These are phyloP conservation scores for Fusarium penzigii DNA, from an alignment of 2,329 filamentous ascomycete species.

Conservation along the genomic window DNA sequence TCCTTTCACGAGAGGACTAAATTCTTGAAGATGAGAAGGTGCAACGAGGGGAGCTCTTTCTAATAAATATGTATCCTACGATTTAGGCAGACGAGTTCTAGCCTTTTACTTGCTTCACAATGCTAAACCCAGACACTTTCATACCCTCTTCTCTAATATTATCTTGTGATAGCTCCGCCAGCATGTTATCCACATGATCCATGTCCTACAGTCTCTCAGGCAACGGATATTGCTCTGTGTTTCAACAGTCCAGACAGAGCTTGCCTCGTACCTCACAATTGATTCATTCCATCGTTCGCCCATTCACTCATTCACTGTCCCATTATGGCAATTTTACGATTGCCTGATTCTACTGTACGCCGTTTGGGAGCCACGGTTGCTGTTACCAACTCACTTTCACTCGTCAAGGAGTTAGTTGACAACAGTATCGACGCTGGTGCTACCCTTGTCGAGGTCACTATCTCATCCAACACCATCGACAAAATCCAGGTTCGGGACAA, in stretches of 20 bases:
- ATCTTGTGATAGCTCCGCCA: conserved; percentile 15
- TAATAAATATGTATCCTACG: background rate
- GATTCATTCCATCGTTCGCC: conserved; percentile 4
- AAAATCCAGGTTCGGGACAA: conserved; percentile 72
- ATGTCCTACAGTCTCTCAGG: conserved; percentile 22
- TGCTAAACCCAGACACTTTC: background rate
- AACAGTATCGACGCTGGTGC: conserved; percentile 75
- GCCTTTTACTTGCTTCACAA: background rate
- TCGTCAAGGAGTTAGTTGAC: conserved; percentile 77
- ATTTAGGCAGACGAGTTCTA: conserved; percentile 5
- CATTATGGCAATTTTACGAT: conserved; percentile 50
- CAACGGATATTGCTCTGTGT: conserved; percentile 20
- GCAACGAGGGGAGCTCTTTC: conserved; percentile 8
- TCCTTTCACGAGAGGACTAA: background rate
- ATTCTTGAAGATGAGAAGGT: conserved; percentile 8
- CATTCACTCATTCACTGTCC: background rate
- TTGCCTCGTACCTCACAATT: conserved; percentile 10
- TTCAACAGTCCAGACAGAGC: conserved; percentile 17
- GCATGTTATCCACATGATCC: conserved; percentile 27
- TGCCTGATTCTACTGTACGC: conserved; percentile 51
- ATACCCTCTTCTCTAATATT: conserved; percentile 2
- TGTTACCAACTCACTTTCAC: conserved; percentile 58
- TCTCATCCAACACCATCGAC: conserved; percentile 67
- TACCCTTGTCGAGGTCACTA: conserved; percentile 62
- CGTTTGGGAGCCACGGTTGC: conserved; percentile 62